phyloP scores from a whole-genome alignment of 2,329 filamentous ascomycete species.

The Fusarium devonianum region DNA sequence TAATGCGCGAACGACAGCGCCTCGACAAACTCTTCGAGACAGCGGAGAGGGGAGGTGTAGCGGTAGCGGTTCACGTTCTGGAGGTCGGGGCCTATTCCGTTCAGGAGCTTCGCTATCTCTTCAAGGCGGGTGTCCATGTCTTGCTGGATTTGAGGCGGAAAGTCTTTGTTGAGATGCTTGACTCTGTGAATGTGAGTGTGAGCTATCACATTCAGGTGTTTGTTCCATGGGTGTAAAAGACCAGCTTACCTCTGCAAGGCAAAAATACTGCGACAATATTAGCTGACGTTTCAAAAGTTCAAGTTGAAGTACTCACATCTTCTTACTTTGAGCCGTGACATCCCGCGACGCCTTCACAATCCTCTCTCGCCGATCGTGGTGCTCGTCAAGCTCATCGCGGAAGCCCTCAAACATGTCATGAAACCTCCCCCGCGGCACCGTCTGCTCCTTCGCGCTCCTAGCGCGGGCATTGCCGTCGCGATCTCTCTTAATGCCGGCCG shows the following conservation, averaged over 20 bases:
- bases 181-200: slow-evolving; percentile 60
- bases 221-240: not conserved
- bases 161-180: slow-evolving; percentile 64
- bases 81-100: slow-evolving; percentile 73
- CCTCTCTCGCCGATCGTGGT: slow-evolving; percentile 89
- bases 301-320: slow-evolving; percentile 70
- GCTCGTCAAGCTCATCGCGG: slow-evolving; percentile 87
- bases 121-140: slow-evolving; percentile 73
- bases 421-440: slow-evolving; percentile 53
- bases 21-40: slow-evolving; percentile 94
- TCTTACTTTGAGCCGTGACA: slow-evolving; percentile 94
- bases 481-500: slow-evolving; percentile 60
- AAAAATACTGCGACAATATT: slow-evolving; percentile 45
- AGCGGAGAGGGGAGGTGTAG: slow-evolving; percentile 81
- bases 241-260: slow-evolving; percentile 49
- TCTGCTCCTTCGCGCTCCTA: slow-evolving; percentile 47
- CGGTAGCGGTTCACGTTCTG: slow-evolving; percentile 81
- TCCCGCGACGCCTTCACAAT: slow-evolving; percentile 92
- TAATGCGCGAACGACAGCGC: slow-evolving; percentile 90
- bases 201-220: slow-evolving; percentile 16
- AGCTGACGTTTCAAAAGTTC: not conserved
- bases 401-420: slow-evolving; percentile 85
- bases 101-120: slow-evolving; percentile 75
- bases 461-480: slow-evolving; percentile 57
- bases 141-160: slow-evolving; percentile 73